These are phyloP conservation scores for Bruguiera parviflora DNA, from an alignment of 345 rosid genomes.

Conservation along the genomic window DNA sequence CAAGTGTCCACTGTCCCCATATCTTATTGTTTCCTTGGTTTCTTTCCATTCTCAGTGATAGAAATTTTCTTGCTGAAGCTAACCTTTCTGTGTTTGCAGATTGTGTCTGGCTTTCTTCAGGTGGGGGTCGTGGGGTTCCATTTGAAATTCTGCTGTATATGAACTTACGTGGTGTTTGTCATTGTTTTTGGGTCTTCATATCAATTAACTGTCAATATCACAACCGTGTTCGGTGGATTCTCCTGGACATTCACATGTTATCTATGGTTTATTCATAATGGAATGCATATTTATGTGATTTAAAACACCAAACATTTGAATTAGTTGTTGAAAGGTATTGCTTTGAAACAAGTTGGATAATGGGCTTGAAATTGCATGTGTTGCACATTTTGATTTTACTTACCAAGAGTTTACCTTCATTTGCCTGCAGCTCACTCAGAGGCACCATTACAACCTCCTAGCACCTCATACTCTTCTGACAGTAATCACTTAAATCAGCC, in stretches of 20 bases:
- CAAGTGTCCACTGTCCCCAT: too few relatives aligned
- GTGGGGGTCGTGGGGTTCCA: too few relatives aligned
- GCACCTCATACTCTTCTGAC: conserved; percentile 38
- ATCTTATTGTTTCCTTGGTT: background rate
- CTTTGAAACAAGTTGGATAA: background rate
- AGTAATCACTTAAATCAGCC: conserved; percentile 35
- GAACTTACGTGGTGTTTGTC: background rate
- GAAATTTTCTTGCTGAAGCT: background rate
- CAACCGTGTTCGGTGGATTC: background rate
- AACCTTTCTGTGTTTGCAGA: too few relatives aligned
- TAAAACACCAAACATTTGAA: background rate
- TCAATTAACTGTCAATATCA: background rate
- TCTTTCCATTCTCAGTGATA: background rate
- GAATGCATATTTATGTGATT: too few relatives aligned
- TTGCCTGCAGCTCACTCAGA: conserved; percentile 31
- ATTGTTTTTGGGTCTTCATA: background rate
- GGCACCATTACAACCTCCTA: conserved; percentile 33
- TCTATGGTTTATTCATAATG: background rate
- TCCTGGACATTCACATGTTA: background rate
- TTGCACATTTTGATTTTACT: conserved; percentile 1
- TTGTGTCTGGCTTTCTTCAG: too few relatives aligned
- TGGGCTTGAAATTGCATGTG: background rate
- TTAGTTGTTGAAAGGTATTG: background rate
- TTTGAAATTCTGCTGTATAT: too few relatives aligned
- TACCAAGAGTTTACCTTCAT: conserved; percentile 16